Percentiles rank a stretch among this genome's conserved stretches.
These are phyloP conservation scores for Protomyces inundatus DNA, from an alignment of 1,139 yeast species.

Conservation along the genomic window DNA sequence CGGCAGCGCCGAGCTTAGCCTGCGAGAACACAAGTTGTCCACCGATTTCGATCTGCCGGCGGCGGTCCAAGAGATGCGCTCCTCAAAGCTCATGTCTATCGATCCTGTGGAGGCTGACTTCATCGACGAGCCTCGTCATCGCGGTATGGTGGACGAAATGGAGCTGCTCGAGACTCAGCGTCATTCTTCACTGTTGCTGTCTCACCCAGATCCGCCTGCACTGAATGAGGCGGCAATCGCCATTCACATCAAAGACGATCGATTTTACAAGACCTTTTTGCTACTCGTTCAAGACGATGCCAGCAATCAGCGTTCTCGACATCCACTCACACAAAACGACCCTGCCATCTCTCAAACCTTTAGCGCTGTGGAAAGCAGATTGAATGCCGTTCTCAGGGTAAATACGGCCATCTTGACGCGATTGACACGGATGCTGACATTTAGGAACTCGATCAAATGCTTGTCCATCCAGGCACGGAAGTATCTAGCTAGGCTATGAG, in stretches of 20 bases:
- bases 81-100: constrained; percentile 10
- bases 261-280: not conserved
- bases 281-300: not conserved
- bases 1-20: not conserved
- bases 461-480: no score
- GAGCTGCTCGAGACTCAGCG: constrained; percentile 7
- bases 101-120: constrained; percentile 19
- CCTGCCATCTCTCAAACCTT: not conserved
- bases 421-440: not conserved
- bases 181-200: not conserved
- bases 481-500: no score
- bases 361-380: not conserved
- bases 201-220: not conserved
- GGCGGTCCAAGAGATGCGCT: constrained; percentile 16
- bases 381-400: not conserved
- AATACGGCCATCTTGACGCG: no score
- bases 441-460: not conserved
- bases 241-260: not conserved
- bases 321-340: not conserved
- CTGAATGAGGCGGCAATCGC: not conserved
- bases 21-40: not conserved
- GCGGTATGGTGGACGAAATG: constrained; percentile 17
- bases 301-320: not conserved
- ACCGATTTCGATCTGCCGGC: constrained; percentile 1
- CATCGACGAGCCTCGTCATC: constrained; percentile 18